These are phyloP conservation scores for Penicillium daleae DNA, from an alignment of 495 filamentous ascomycete genomes.

Conservation along the genomic window DNA sequence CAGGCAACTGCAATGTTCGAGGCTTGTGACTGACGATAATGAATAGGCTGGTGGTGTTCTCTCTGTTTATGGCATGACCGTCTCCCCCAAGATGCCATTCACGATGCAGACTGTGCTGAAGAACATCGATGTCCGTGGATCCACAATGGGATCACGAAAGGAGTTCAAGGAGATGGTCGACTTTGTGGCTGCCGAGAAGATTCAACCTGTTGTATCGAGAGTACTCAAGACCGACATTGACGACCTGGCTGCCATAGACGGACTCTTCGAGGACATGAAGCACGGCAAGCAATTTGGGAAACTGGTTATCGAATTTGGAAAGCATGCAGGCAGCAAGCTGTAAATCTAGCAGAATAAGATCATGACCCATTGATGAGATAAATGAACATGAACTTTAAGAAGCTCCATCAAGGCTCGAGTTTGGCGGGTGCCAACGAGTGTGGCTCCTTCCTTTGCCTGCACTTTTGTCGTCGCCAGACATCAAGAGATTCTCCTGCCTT, in stretches of 20 bases:
- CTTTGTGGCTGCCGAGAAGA: conserved; percentile 66
- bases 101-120: conserved; percentile 70
- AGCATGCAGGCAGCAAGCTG: conserved; percentile 46
- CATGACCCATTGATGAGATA: conserved; percentile 4
- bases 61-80: conserved; percentile 77
- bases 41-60: conserved; percentile 64
- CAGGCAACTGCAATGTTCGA: neutral
- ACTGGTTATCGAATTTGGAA: conserved; percentile 63
- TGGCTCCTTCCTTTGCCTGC: neutral
- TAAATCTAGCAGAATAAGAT: conserved; percentile 25
- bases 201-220: conserved; percentile 65
- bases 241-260: conserved; percentile 66
- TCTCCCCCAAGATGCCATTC: conserved; percentile 72
- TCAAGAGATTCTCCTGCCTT: neutral
- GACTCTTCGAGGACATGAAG: conserved; percentile 75
- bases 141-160: conserved; percentile 74
- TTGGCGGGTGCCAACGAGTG: neutral
- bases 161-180: conserved; percentile 80
- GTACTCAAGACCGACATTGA: conserved; percentile 63
- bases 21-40: neutral
- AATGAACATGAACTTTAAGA: neutral
- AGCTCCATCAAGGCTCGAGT: neutral
- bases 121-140: conserved; percentile 73
- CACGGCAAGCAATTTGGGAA: conserved; percentile 79
- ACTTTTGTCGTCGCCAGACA: neutral